Conservation (phyloP, 805 yeast genomes). For the Zygosaccharomyces siamensis region DNA sequence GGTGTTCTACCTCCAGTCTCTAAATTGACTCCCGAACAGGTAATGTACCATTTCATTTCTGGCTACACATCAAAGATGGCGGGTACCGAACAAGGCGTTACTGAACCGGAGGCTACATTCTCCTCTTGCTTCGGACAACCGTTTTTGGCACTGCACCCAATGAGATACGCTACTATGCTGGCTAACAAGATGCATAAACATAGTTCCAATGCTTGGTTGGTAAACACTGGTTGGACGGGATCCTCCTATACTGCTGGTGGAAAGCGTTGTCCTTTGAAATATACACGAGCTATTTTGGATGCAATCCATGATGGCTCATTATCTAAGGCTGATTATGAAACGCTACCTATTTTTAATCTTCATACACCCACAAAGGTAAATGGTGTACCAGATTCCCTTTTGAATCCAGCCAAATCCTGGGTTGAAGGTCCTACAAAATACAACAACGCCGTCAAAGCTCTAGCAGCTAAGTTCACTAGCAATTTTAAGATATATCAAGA, state of each 20-base stretch:
- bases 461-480: conserved; percentile 75
- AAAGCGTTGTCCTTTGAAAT: conserved; percentile 94
- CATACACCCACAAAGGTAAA: conserved; percentile 77
- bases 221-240: conserved; percentile 99
- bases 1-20: conserved; percentile 98
- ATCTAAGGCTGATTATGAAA: conserved; percentile 73
- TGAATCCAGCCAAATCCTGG: conserved; percentile 87
- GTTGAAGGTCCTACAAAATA: conserved; percentile 52
- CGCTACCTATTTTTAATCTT: conserved; percentile 80
- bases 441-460: conserved; percentile 50
- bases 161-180: conserved; percentile 94
- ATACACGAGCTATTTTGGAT: conserved; percentile 94
- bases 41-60: conserved; percentile 97
- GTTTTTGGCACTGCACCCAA: conserved; percentile 95
- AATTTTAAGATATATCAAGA: conserved; percentile 82
- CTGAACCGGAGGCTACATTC: conserved; percentile 97
- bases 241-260: conserved; percentile 90
- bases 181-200: conserved; percentile 87
- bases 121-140: conserved; percentile 99
- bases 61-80: conserved; percentile 99
- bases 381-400: conserved; percentile 70
- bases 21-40: conserved; percentile 88
- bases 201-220: conserved; percentile 90
- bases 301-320: conserved; percentile 90
- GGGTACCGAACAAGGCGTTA: conserved; percentile 97